Base-by-base conservation (phyloP, 2,329 filamentous ascomycete genomes). In the Talaromyces piceae region DNA sequence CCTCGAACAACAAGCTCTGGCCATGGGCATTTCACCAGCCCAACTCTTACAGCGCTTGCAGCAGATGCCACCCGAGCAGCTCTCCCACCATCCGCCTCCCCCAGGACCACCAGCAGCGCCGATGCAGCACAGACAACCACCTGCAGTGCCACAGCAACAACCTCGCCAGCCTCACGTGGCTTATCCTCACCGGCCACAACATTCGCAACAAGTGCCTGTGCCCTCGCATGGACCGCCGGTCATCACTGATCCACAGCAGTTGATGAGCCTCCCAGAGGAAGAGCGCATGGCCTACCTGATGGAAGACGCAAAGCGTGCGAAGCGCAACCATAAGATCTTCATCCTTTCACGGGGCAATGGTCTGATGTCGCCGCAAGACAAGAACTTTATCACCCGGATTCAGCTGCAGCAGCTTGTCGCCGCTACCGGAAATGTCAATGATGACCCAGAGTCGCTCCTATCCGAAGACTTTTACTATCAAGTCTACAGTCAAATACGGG, bases 391-490 rank as follows among this genome's bases (percentile, higher is more conserved):
- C 59, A 97, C 93, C 4, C 84, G 93, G 16, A 98, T 98, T 58
- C 93, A 98, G 67, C 78, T 98, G 48, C 93, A 98, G 72, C 93
- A 98, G 67, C 80, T 98, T 30, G 88, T 98, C 49, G 84, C 91
- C 9, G 91, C 93, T 7, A 95, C 90, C 22, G 91, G 91, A 8
- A 93, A 90, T 61, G 80, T 90, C 3, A 85, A 85, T 49, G 90
- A 95, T 56, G 86, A 86, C 43, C 82, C 83, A 0, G 91, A 97
- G 64, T 82, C 88, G 30, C 83, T 87, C 5, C 77, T 97, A 31
- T 80, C 84, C 1, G 93, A 98, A 61, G 93, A 98, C 67, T 98
- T 98, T 66, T 98, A 98, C 70, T 98, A 97, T 63, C 93, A 98
- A 66, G 93, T 98, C 20, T 91, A 95, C 61, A 91, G 86, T 63